phyloP scores from a whole-genome alignment of 345 rosid genomes.

The Citrus unshiu region DNA sequence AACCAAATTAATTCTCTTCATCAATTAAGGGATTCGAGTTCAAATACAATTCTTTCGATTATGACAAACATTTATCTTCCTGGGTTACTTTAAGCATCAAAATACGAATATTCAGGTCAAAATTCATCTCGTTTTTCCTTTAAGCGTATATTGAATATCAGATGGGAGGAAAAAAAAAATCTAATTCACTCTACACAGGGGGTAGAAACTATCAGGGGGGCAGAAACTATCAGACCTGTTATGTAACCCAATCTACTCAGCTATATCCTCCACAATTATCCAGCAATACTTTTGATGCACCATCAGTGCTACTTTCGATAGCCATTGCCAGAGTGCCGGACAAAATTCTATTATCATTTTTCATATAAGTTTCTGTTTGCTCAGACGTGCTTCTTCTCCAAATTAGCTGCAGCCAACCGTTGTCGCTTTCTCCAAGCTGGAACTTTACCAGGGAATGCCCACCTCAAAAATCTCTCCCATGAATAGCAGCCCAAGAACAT shows the following conservation, averaged over 20 bases:
- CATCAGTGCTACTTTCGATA: background rate
- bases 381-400: constrained; percentile 68
- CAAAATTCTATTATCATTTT: no score
- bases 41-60: background rate
- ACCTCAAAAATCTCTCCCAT: constrained; percentile 82
- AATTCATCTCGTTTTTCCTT: background rate
- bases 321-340: background rate
- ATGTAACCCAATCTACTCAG: background rate
- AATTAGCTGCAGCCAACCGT: constrained; percentile 41
- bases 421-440: constrained; percentile 80
- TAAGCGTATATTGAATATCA: background rate
- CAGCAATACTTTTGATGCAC: background rate
- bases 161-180: background rate
- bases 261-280: background rate
- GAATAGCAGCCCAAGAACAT: constrained; percentile 71
- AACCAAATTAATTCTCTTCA: background rate
- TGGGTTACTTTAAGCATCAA: background rate
- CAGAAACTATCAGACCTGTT: background rate
- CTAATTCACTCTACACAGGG: background rate
- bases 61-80: background rate
- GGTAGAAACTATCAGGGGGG: background rate
- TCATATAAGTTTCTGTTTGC: background rate
- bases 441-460: constrained; percentile 82
- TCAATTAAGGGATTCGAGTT: background rate
- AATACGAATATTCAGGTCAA: background rate